A percentile compares a stretch with the other conserved stretches of the same genome.
Evolutionary conservation across 1,284 basidiomycete genomes (phyloP).

Genomic region (Ganoderma boninense): DNA sequence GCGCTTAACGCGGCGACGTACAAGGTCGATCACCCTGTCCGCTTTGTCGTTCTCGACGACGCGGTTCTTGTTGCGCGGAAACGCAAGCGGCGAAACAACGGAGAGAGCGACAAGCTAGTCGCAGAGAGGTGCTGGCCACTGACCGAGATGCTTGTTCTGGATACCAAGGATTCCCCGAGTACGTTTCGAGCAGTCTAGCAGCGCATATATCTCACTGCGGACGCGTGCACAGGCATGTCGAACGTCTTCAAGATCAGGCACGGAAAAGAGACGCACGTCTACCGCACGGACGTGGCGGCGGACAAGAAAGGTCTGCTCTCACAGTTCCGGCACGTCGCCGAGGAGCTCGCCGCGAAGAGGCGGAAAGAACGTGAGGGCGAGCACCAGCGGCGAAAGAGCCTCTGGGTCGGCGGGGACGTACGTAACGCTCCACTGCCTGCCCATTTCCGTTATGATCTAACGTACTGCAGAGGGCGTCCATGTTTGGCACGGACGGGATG

Average conservation of each 20-base stretch:
- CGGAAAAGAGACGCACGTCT: slow-evolving; percentile 94
- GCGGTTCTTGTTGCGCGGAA: slow-evolving; percentile 87
- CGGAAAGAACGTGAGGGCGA: slow-evolving; percentile 93
- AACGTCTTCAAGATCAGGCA: slow-evolving; percentile 97
- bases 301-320: slow-evolving; percentile 90
- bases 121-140: slow-evolving; percentile 94
- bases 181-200: slow-evolving; percentile 35
- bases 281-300: slow-evolving; percentile 80
- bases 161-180: slow-evolving; percentile 95
- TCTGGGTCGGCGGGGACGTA: slow-evolving; percentile 71
- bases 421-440: slow-evolving; percentile 36
- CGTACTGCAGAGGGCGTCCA: slow-evolving; percentile 37
- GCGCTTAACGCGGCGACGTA: slow-evolving; percentile 96
- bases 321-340: slow-evolving; percentile 91
- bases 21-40: slow-evolving; percentile 88
- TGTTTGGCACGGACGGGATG: slow-evolving; percentile 33
- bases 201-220: slow-evolving; percentile 6
- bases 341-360: slow-evolving; percentile 88
- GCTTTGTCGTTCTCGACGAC: slow-evolving; percentile 93
- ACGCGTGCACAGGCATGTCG: slow-evolving; percentile 70
- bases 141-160: slow-evolving; percentile 92
- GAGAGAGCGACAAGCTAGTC: slow-evolving; percentile 72
- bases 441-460: neutral
- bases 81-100: slow-evolving; percentile 56
- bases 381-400: slow-evolving; percentile 84